Evolutionary conservation across 176 grass and related monocot genomes (phyloP).

Genomic region (Rhynchospora tenuis): DNA sequence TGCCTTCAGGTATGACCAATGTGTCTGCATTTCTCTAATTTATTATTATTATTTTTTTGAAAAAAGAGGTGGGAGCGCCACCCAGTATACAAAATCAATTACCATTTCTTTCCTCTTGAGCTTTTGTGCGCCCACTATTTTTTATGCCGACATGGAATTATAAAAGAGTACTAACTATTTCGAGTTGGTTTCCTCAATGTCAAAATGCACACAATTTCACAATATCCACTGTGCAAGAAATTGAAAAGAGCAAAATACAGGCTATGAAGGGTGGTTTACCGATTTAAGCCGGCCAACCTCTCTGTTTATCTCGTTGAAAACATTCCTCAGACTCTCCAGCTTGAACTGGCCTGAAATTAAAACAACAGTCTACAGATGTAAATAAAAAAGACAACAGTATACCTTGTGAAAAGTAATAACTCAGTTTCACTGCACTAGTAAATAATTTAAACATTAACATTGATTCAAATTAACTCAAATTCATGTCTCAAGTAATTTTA

Average conservation of each 20-base stretch:
- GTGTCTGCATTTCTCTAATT: background rate
- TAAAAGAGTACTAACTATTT: too few relatives aligned
- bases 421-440: background rate
- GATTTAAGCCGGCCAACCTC: constrained; percentile 73
- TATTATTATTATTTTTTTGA: too few relatives aligned
- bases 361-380: background rate
- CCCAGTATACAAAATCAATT: background rate
- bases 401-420: background rate
- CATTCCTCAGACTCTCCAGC: constrained; percentile 59
- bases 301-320: constrained; percentile 82
- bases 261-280: constrained; percentile 24
- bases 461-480: background rate
- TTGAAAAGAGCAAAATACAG: background rate
- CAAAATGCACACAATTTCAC: background rate
- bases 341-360: constrained; percentile 63
- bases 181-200: too few relatives aligned
- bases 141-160: too few relatives aligned
- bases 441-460: background rate
- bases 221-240: background rate
- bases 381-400: background rate
- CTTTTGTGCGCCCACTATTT: background rate
- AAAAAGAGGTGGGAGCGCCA: too few relatives aligned
- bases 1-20: background rate
- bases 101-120: background rate
- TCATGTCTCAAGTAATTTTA: too few relatives aligned